phyloP scores from a whole-genome alignment of 495 filamentous ascomycete species.

The Penicillium paradoxum region DNA sequence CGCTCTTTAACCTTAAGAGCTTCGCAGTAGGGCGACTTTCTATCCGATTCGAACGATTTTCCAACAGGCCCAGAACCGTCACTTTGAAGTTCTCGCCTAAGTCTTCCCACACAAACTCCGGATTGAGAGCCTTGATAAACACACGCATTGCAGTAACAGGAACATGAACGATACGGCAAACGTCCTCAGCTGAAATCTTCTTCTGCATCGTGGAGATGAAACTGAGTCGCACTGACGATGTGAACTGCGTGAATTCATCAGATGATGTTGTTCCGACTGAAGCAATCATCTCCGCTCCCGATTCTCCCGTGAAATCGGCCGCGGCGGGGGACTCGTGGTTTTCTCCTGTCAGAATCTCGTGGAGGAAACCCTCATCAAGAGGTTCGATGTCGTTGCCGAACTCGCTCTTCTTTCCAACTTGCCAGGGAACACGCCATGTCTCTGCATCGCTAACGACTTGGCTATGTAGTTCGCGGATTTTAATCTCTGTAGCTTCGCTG shows the following conservation, averaged over 20 bases:
- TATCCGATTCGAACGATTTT: background rate
- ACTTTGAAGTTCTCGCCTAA: slow-evolving; percentile 16
- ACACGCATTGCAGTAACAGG: slow-evolving; percentile 18
- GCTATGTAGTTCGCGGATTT: background rate
- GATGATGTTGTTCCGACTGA: background rate
- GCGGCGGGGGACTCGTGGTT: background rate
- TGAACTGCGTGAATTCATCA: background rate
- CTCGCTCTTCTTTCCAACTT: slow-evolving; percentile 20
- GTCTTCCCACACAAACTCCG: slow-evolving; percentile 19
- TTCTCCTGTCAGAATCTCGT: slow-evolving; percentile 15
- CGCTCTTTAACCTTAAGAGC: background rate
- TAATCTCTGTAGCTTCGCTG: background rate
- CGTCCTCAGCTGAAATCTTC: slow-evolving; percentile 11
- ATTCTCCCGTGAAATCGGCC: background rate
- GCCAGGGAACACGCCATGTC: slow-evolving; percentile 17
- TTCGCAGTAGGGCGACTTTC: background rate
- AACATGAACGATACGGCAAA: slow-evolving; percentile 14
- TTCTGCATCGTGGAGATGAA: background rate
- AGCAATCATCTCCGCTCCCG: background rate
- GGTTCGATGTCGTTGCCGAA: slow-evolving; percentile 15
- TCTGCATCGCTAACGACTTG: slow-evolving; percentile 19
- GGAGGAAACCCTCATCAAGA: slow-evolving; percentile 18
- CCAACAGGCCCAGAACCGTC: background rate
- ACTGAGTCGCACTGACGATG: background rate
- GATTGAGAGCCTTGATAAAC: slow-evolving; percentile 18